Evolutionary conservation across 495 filamentous ascomycete species (phyloP).

Genomic region (Aspergillus wentii): DNA sequence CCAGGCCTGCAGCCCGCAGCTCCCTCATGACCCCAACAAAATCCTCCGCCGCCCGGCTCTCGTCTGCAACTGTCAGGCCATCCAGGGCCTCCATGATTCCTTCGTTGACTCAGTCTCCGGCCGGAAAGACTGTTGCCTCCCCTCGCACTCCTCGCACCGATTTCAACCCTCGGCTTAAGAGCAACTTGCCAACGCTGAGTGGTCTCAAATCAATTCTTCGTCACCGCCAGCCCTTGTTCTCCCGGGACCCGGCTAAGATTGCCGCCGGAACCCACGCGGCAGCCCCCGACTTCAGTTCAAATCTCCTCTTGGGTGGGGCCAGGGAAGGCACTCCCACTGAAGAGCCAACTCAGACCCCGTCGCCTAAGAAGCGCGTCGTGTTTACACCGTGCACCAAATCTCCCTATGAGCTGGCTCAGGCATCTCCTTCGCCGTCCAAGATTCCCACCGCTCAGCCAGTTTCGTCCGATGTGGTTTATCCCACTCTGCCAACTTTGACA

Average conservation of each 20-base stretch:
- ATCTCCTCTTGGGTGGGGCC: slow-evolving; percentile 37
- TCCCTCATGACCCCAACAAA: slow-evolving; percentile 75
- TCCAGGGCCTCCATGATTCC: slow-evolving; percentile 51
- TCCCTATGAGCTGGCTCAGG: slow-evolving; percentile 27
- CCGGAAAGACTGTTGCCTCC: slow-evolving; percentile 34
- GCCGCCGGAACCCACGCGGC: slow-evolving; percentile 57
- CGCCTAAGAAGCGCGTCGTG: slow-evolving; percentile 56
- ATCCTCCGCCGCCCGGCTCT: slow-evolving; percentile 62
- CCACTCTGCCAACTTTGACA: slow-evolving; percentile 35
- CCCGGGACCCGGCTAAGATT: slow-evolving; percentile 53
- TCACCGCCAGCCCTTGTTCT: slow-evolving; percentile 55
- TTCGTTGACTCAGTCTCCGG: slow-evolving; percentile 43
- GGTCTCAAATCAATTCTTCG: slow-evolving; percentile 60
- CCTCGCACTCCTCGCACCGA: slow-evolving; percentile 43
- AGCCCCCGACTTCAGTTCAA: slow-evolving; percentile 40
- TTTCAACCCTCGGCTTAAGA: slow-evolving; percentile 43
- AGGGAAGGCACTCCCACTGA: slow-evolving; percentile 12
- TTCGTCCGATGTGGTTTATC: slow-evolving; percentile 36
- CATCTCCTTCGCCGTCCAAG: slow-evolving; percentile 43
- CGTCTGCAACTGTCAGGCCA: slow-evolving; percentile 50
- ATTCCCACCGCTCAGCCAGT: slow-evolving; percentile 22
- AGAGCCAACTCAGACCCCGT: slow-evolving; percentile 32
- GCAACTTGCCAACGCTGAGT: slow-evolving; percentile 31
- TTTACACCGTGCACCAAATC: slow-evolving; percentile 52
- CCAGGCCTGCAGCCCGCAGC: slow-evolving; percentile 27